Evolutionary conservation across 2,329 filamentous ascomycete species (phyloP).

Genomic region (Lachnellula suecica): DNA sequence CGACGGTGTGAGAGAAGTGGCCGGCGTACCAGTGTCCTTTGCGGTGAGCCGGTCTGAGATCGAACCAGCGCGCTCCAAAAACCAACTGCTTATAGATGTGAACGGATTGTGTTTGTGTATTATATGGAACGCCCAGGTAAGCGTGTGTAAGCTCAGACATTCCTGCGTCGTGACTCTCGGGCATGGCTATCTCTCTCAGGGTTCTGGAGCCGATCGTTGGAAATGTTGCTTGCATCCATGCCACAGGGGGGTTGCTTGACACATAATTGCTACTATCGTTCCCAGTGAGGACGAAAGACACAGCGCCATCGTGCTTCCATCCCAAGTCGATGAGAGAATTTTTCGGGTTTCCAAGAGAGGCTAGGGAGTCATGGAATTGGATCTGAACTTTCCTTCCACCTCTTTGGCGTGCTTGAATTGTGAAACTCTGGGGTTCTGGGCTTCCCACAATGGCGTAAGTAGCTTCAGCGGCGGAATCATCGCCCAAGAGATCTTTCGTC

Average conservation of each 20-base stretch:
- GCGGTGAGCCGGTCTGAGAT: constrained; percentile 19
- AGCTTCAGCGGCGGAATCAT: constrained; percentile 21
- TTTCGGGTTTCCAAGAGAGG: constrained; percentile 19
- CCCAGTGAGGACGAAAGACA: constrained; percentile 22
- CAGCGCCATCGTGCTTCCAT: constrained; percentile 12
- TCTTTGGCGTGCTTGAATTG: constrained; percentile 16
- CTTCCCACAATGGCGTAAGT: constrained; percentile 17
- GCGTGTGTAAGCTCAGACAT: constrained; percentile 14
- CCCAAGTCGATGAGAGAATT: constrained; percentile 17
- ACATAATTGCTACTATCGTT: constrained; percentile 16
- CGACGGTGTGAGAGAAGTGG: constrained; percentile 5
- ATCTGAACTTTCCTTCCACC: constrained; percentile 15
- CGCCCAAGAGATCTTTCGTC: constrained; percentile 5
- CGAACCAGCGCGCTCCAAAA: constrained; percentile 20
- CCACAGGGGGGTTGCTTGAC: constrained; percentile 14
- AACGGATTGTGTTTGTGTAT: constrained; percentile 19
- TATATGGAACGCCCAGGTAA: constrained; percentile 17
- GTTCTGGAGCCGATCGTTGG: constrained; percentile 15
- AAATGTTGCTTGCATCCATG: constrained; percentile 24
- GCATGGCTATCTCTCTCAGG: constrained; percentile 22
- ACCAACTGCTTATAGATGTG: constrained; percentile 19
- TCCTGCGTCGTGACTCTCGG: constrained; percentile 20
- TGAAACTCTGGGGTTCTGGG: constrained; percentile 16
- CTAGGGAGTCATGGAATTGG: constrained; percentile 17
- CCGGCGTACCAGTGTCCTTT: constrained; percentile 15